Evolutionary conservation across 768 basidiomycete genomes (phyloP).

Genomic region (Cystobasidiopsis lactophilus): DNA sequence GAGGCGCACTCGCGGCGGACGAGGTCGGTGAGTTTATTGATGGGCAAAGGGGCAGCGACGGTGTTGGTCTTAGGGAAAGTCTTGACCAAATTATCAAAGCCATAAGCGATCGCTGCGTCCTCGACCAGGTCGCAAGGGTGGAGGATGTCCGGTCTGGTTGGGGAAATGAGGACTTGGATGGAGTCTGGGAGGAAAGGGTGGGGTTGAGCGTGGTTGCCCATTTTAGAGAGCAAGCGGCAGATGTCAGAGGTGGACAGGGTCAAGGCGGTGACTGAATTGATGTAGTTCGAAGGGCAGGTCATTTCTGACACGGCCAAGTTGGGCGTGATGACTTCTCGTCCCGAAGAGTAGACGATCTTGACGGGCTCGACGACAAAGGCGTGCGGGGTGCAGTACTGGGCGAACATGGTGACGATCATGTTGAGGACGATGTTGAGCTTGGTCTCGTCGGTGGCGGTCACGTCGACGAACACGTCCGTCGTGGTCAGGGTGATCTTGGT

Average conservation of each 20-base stretch:
- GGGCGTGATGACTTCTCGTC: slow-evolving; percentile 54
- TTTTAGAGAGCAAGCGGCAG: slow-evolving; percentile 49
- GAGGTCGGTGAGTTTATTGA: slow-evolving; percentile 74
- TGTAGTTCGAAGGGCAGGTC: slow-evolving; percentile 60
- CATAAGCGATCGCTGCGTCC: slow-evolving; percentile 90
- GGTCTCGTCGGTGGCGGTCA: slow-evolving; percentile 88
- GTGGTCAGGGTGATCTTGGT: slow-evolving; percentile 93
- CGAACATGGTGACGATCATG: slow-evolving; percentile 91
- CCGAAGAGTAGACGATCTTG: slow-evolving; percentile 37
- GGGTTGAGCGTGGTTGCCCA: slow-evolving; percentile 33
- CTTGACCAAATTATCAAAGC: slow-evolving; percentile 86
- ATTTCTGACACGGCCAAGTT: slow-evolving; percentile 51
- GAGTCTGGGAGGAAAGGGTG: slow-evolving; percentile 31
- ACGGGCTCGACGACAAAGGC: slow-evolving; percentile 91
- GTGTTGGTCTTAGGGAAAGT: slow-evolving; percentile 85
- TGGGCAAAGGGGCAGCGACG: slow-evolving; percentile 70
- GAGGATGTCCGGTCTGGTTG: slow-evolving; percentile 93
- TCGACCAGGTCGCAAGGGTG: slow-evolving; percentile 98
- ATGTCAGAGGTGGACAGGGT: slow-evolving; percentile 43
- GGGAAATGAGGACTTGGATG: slow-evolving; percentile 54
- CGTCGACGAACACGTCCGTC: slow-evolving; percentile 82
- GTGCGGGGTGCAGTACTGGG: slow-evolving; percentile 64
- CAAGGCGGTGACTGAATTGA: slow-evolving; percentile 89
- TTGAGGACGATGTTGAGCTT: slow-evolving; percentile 90
- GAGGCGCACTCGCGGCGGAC: slow-evolving; percentile 76